phyloP scores from a whole-genome alignment of 2,329 filamentous ascomycete species.

The Trichoderma arundinaceum region DNA sequence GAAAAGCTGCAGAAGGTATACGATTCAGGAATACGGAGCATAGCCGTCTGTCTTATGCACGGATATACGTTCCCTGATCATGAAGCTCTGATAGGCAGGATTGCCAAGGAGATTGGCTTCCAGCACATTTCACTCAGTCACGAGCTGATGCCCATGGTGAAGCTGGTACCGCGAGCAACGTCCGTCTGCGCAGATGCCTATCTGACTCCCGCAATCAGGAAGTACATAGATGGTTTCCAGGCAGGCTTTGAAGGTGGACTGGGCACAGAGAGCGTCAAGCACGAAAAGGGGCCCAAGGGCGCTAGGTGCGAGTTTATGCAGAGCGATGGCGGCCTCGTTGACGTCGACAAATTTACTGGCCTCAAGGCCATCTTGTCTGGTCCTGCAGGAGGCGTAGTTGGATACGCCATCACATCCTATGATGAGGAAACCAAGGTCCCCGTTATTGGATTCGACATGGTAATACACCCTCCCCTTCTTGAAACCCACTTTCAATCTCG shows the following conservation, averaged over 20 bases:
- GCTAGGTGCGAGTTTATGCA: slow-evolving; percentile 96
- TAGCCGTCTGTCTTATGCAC: slow-evolving; percentile 91
- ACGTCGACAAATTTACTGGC: slow-evolving; percentile 82
- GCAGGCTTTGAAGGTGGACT: slow-evolving; percentile 81
- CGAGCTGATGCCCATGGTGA: slow-evolving; percentile 53
- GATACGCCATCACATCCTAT: slow-evolving; percentile 90
- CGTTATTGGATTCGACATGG: slow-evolving; percentile 95
- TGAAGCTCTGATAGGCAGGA: slow-evolving; percentile 74
- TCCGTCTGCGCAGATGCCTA: slow-evolving; percentile 54
- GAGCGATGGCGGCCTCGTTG: slow-evolving; percentile 75
- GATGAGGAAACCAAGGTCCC: slow-evolving; percentile 81
- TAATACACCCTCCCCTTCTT: slow-evolving; percentile 30
- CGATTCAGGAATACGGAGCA: slow-evolving; percentile 72
- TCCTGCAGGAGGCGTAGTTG: slow-evolving; percentile 90
- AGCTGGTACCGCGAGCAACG: slow-evolving; percentile 50
- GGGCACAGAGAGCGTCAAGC: slow-evolving; percentile 74
- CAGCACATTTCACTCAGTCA: slow-evolving; percentile 70
- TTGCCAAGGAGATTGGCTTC: slow-evolving; percentile 77
- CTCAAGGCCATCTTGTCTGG: slow-evolving; percentile 85
- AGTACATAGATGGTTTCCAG: slow-evolving; percentile 73
- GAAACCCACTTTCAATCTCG: not conserved
- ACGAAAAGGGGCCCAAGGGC: slow-evolving; percentile 66
- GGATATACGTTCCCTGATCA: slow-evolving; percentile 90
- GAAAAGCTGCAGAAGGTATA: slow-evolving; percentile 67
- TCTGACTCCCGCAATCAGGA: slow-evolving; percentile 50